Evolutionary conservation across 2,329 filamentous ascomycete species (phyloP).

Genomic region (Penicillium janthinellum): DNA sequence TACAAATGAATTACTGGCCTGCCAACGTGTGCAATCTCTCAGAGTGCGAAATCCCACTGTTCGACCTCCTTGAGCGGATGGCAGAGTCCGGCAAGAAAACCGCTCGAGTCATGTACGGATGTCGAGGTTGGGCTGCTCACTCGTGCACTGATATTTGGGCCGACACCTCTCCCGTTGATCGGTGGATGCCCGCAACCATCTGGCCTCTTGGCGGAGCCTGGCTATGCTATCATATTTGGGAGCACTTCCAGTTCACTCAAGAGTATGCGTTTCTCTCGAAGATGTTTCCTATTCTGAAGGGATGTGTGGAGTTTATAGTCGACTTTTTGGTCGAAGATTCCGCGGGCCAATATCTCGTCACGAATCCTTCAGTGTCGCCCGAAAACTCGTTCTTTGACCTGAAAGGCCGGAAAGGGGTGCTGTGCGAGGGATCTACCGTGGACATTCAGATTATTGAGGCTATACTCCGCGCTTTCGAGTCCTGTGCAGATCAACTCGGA

Average conservation of each 20-base stretch:
- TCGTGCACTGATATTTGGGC: slow-evolving; percentile 63
- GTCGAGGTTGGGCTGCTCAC: slow-evolving; percentile 59
- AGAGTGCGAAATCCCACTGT: slow-evolving; percentile 46
- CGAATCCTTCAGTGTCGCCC: slow-evolving; percentile 33
- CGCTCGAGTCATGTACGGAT: slow-evolving; percentile 56
- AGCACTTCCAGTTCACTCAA: slow-evolving; percentile 57
- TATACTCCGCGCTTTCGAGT: slow-evolving; percentile 40
- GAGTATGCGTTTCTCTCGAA: slow-evolving; percentile 22
- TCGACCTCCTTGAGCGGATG: slow-evolving; percentile 45
- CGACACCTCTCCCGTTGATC: slow-evolving; percentile 55
- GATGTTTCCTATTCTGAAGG: slow-evolving; percentile 30
- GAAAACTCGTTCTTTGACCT: slow-evolving; percentile 33
- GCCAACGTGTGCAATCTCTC: slow-evolving; percentile 55
- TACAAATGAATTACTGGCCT: slow-evolving; percentile 65
- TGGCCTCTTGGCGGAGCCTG: slow-evolving; percentile 55
- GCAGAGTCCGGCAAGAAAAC: slow-evolving; percentile 51
- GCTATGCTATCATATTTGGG: slow-evolving; percentile 63
- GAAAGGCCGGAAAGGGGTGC: slow-evolving; percentile 23
- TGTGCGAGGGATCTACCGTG: slow-evolving; percentile 49
- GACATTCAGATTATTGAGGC: slow-evolving; percentile 50
- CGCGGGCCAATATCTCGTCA: slow-evolving; percentile 27
- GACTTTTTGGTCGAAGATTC: slow-evolving; percentile 33
- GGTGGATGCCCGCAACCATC: slow-evolving; percentile 44
- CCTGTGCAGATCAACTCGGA: slow-evolving; percentile 11
- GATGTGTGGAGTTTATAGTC: slow-evolving; percentile 34